phyloP scores from a whole-genome alignment of 2,329 filamentous ascomycete genomes.

The Apiospora marii region DNA sequence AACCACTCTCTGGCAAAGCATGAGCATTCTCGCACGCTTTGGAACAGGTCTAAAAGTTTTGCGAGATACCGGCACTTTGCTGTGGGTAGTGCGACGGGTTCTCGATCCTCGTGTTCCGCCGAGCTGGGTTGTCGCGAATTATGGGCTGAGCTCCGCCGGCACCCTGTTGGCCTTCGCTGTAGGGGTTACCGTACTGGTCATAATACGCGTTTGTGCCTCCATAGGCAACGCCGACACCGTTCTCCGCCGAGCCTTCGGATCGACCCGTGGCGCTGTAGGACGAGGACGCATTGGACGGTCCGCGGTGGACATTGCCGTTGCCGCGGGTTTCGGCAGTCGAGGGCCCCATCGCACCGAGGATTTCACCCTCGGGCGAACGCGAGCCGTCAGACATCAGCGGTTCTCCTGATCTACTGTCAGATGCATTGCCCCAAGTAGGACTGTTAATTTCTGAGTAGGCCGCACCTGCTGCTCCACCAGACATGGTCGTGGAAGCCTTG shows the following conservation, averaged over 20 bases:
- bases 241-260: slow-evolving; percentile 72
- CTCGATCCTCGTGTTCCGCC: slow-evolving; percentile 94
- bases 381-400: slow-evolving; percentile 62
- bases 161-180: slow-evolving; percentile 52
- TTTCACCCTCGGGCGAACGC: slow-evolving; percentile 76
- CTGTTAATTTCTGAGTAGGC: slow-evolving; percentile 79
- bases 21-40: slow-evolving; percentile 27
- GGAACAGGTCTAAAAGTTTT: slow-evolving; percentile 79
- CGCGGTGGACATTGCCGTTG: slow-evolving; percentile 77
- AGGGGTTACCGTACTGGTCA: slow-evolving; percentile 67
- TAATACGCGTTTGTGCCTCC: slow-evolving; percentile 60
- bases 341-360: slow-evolving; percentile 83
- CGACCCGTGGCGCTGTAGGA: slow-evolving; percentile 85
- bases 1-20: neutral
- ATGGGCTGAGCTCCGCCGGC: slow-evolving; percentile 71
- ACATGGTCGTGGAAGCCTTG: slow-evolving; percentile 90
- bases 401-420: slow-evolving; percentile 76
- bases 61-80: slow-evolving; percentile 92
- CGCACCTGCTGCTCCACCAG: slow-evolving; percentile 71
- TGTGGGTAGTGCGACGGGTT: slow-evolving; percentile 88
- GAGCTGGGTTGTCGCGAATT: slow-evolving; percentile 90
- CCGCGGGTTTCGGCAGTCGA: slow-evolving; percentile 69
- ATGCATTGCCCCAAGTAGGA: slow-evolving; percentile 51
- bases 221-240: slow-evolving; percentile 55
- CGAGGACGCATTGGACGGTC: slow-evolving; percentile 94